Evolutionary conservation across 164 flowering plant species (phyloP).

Genomic region (Sedum album): DNA sequence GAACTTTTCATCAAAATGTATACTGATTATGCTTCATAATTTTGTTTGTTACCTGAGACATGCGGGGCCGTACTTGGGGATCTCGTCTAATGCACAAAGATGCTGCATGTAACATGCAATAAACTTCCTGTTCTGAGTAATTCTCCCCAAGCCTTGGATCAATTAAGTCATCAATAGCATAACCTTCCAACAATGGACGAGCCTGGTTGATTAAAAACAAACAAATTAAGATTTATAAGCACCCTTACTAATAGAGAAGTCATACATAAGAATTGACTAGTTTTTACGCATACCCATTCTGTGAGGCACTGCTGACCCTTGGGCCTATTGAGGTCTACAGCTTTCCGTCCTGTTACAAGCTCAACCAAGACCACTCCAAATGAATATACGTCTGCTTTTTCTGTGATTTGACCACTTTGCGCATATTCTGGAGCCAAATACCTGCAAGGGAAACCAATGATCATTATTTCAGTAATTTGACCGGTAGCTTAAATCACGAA

Average conservation of each 20-base stretch:
- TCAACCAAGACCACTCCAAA: constrained; percentile 90
- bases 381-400: constrained; percentile 92
- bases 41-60: constrained; percentile 44
- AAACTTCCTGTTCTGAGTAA: constrained; percentile 42
- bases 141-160: constrained; percentile 40
- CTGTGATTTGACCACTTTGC: constrained; percentile 91
- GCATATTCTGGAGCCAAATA: constrained; percentile 98
- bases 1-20: neutral
- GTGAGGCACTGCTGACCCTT: constrained; percentile 93
- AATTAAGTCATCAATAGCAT: constrained; percentile 38
- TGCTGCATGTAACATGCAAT: constrained; percentile 69
- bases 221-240: no score
- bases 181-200: constrained; percentile 48
- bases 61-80: constrained; percentile 54
- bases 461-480: neutral
- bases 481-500: neutral
- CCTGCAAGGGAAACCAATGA: constrained; percentile 21
- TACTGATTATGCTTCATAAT: neutral
- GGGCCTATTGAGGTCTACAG: constrained; percentile 80
- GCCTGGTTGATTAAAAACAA: constrained; percentile 27
- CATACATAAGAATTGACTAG: no score
- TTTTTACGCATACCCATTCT: constrained; percentile 88
- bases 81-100: constrained; percentile 58
- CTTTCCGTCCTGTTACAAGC: constrained; percentile 90
- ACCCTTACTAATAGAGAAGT: neutral